Conservation (phyloP, 139 green algal genomes). For the Ulvella scutata region DNA sequence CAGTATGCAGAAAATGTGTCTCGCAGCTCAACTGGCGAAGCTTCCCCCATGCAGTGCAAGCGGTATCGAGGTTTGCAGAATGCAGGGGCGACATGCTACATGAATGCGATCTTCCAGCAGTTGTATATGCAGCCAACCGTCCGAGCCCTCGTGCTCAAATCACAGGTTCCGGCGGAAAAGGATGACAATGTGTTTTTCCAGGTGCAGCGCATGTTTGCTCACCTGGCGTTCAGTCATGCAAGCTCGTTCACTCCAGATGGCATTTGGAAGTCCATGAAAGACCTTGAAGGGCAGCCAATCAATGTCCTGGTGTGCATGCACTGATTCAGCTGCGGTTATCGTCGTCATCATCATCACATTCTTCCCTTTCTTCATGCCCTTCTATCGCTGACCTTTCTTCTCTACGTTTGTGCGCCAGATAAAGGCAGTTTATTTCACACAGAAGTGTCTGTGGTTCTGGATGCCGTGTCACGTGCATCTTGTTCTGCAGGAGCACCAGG, state of each 20-base stretch:
- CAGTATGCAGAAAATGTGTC: neutral
- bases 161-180: conserved; percentile 21
- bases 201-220: conserved; percentile 58
- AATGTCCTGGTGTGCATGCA: conserved; percentile 29
- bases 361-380: too few relatives aligned
- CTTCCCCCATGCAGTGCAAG: neutral
- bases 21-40: neutral
- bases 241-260: conserved; percentile 25
- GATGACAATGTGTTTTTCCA: conserved; percentile 52
- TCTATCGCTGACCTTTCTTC: too few relatives aligned
- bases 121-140: conserved; percentile 86
- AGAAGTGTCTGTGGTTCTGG: too few relatives aligned
- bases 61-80: conserved; percentile 44
- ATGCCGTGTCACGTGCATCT: too few relatives aligned
- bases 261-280: conserved; percentile 75
- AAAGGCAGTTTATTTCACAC: too few relatives aligned
- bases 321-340: neutral
- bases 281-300: conserved; percentile 73
- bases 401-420: too few relatives aligned
- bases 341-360: neutral
- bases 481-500: conserved; percentile 74
- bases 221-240: conserved; percentile 32
- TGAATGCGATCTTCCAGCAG: conserved; percentile 89
- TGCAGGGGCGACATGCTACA: conserved; percentile 87
- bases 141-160: conserved; percentile 41